Conservation (phyloP, 805 yeast species). For the Saccharomycopsis fermentans region DNA sequence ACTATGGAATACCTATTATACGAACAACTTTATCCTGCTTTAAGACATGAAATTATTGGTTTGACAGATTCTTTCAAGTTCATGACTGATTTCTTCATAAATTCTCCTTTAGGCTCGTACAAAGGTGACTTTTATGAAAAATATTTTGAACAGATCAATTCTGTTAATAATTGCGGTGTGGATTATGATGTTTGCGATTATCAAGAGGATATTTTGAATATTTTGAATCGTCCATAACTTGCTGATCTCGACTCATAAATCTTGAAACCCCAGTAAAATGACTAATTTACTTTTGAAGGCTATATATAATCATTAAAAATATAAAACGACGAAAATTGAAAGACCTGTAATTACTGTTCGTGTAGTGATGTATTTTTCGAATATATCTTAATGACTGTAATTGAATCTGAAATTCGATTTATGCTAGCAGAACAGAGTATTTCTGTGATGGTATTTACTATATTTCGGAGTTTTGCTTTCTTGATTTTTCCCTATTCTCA, state of each 20-base stretch:
- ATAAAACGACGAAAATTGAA: too few relatives aligned
- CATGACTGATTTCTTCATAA: constrained; percentile 67
- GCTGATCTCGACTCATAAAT: not conserved
- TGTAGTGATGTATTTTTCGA: too few relatives aligned
- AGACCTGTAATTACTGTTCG: too few relatives aligned
- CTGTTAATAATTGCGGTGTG: constrained; percentile 46
- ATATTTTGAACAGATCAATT: constrained; percentile 54
- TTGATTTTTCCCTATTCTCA: too few relatives aligned
- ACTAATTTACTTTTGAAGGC: too few relatives aligned
- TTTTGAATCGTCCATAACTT: constrained; percentile 28
- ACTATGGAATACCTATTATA: constrained; percentile 33
- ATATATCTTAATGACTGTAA: too few relatives aligned
- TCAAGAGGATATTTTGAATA: constrained; percentile 29
- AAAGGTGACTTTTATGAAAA: constrained; percentile 79
- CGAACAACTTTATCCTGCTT: constrained; percentile 35
- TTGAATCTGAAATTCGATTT: too few relatives aligned
- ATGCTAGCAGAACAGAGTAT: too few relatives aligned
- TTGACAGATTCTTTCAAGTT: constrained; percentile 72
- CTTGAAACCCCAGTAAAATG: not conserved
- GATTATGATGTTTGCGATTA: constrained; percentile 43
- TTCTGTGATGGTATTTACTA: too few relatives aligned
- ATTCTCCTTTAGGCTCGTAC: constrained; percentile 71
- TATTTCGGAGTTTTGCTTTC: too few relatives aligned
- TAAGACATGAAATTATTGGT: constrained; percentile 64
- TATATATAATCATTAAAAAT: too few relatives aligned